Evolutionary conservation across 192 early-diverging fungal species (phyloP).

Genomic region (Coemansia nantahalensis): DNA sequence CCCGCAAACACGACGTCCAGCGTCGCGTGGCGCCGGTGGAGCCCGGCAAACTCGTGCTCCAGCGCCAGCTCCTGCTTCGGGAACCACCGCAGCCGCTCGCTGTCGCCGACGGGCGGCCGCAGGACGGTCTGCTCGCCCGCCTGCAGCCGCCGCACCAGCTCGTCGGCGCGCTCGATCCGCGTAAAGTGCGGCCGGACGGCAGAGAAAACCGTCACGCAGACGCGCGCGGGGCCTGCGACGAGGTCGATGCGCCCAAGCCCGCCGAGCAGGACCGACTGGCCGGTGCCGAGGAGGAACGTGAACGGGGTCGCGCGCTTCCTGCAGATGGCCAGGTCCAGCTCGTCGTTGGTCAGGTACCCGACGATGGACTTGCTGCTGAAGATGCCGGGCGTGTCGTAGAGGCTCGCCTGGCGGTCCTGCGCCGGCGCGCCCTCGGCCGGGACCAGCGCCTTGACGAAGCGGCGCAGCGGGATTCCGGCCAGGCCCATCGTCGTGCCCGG

Average conservation of each 20-base stretch:
- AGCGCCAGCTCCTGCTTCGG: constrained; percentile 39
- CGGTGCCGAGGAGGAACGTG: constrained; percentile 55
- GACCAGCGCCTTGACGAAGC: constrained; percentile 53
- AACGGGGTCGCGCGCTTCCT: constrained; percentile 52
- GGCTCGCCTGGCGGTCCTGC: constrained; percentile 34
- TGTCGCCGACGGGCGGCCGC: constrained; percentile 46
- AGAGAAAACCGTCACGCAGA: constrained; percentile 58
- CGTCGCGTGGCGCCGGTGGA: constrained; percentile 46
- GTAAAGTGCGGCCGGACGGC: constrained; percentile 60
- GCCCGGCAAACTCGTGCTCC: constrained; percentile 42
- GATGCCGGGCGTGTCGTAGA: constrained; percentile 66
- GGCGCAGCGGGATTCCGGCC: constrained; percentile 56
- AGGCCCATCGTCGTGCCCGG: constrained; percentile 77
- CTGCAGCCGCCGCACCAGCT: constrained; percentile 38
- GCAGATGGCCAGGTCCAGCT: constrained; percentile 53
- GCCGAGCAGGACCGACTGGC: constrained; percentile 57
- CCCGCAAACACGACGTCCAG: constrained; percentile 62
- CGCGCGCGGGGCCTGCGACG: constrained; percentile 38
- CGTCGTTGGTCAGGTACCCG: constrained; percentile 49
- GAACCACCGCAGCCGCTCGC: constrained; percentile 29
- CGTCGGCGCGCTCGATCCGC: constrained; percentile 46
- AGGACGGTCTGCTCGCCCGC: constrained; percentile 33
- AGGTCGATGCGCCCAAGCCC: constrained; percentile 62
- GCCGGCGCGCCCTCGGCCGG: constrained; percentile 23
- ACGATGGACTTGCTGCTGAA: constrained; percentile 56